These are phyloP conservation scores for Aspergillus sparsus DNA, from an alignment of 495 filamentous ascomycete species.

Conservation along the genomic window DNA sequence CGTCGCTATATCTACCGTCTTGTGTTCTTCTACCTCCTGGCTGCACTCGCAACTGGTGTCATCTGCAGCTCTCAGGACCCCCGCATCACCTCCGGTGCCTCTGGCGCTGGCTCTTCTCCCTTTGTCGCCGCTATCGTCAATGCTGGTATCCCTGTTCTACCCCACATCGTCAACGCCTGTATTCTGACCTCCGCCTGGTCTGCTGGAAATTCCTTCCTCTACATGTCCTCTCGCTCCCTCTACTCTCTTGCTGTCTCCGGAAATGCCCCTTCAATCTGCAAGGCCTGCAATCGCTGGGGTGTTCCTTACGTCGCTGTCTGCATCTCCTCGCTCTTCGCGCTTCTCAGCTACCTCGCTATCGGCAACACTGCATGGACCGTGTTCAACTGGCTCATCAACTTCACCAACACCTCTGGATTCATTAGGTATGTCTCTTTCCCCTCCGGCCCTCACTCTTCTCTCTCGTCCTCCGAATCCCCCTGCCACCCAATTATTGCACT, in stretches of 20 bases:
- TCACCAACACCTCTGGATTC: slow-evolving; percentile 61
- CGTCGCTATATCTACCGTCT: slow-evolving; percentile 86
- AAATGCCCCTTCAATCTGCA: slow-evolving; percentile 51
- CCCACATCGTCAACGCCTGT: slow-evolving; percentile 76
- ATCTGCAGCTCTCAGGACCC: slow-evolving; percentile 53
- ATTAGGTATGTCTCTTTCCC: slow-evolving; percentile 33
- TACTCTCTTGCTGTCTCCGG: slow-evolving; percentile 57
- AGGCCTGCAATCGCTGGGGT: slow-evolving; percentile 48
- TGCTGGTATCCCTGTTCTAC: slow-evolving; percentile 65
- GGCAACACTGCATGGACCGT: slow-evolving; percentile 37
- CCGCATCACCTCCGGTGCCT: slow-evolving; percentile 53
- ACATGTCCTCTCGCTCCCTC: slow-evolving; percentile 72
- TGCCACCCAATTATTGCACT: not conserved
- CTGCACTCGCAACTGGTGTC: slow-evolving; percentile 58
- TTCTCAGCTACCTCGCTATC: slow-evolving; percentile 41
- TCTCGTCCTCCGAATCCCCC: not conserved
- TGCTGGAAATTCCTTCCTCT: slow-evolving; percentile 77
- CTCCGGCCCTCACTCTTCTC: not conserved
- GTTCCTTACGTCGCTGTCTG: slow-evolving; percentile 51
- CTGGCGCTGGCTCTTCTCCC: slow-evolving; percentile 52
- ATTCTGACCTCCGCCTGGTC: slow-evolving; percentile 71
- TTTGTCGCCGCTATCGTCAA: slow-evolving; percentile 62
- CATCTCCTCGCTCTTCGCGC: slow-evolving; percentile 36
- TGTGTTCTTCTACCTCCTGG: slow-evolving; percentile 74
- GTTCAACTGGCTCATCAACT: slow-evolving; percentile 60